Percentiles rank a stretch among this genome's conserved stretches.
Conservation (phyloP, 1,284 basidiomycete genomes). For the Athelia sp. region DNA sequence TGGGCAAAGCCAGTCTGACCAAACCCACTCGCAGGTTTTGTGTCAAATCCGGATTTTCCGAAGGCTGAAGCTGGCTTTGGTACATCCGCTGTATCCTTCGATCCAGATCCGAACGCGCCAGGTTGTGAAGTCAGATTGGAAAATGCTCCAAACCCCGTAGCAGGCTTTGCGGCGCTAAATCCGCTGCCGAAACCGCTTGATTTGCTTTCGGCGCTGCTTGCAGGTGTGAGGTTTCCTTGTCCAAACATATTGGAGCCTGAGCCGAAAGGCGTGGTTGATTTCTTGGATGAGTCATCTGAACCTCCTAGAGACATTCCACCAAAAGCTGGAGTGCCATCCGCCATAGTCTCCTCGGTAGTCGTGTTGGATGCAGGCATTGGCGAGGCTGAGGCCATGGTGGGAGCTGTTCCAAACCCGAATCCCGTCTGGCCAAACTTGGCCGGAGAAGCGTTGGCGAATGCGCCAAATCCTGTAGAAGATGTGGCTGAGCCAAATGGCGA, state of each 20-base stretch:
- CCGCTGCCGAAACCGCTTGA: slow-evolving; percentile 10
- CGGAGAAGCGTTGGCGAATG: slow-evolving; percentile 22
- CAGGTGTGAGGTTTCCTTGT: neutral
- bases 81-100: slow-evolving; percentile 6
- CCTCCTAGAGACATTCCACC: slow-evolving; percentile 33
- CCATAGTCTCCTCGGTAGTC: slow-evolving; percentile 31
- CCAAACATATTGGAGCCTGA: slow-evolving; percentile 8
- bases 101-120: slow-evolving; percentile 16
- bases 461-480: slow-evolving; percentile 21
- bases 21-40: slow-evolving; percentile 14
- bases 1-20: slow-evolving; percentile 19
- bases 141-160: slow-evolving; percentile 36
- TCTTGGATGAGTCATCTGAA: slow-evolving; percentile 15
- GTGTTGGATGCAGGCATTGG: slow-evolving; percentile 10
- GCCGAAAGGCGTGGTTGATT: slow-evolving; percentile 24
- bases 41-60: slow-evolving; percentile 18
- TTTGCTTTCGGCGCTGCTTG: slow-evolving; percentile 3
- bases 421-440: slow-evolving; percentile 28
- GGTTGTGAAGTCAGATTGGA: slow-evolving; percentile 19
- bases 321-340: slow-evolving; percentile 27
- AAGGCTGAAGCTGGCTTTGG: slow-evolving; percentile 14
- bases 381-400: slow-evolving; percentile 1
- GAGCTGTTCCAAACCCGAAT: slow-evolving; percentile 18
- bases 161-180: slow-evolving; percentile 27
- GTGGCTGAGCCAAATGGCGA: slow-evolving; percentile 16